Percentiles rank a stretch among this genome's conserved stretches.
phyloP scores from a whole-genome alignment of 2,329 filamentous ascomycete species.

The Stromatinia cepivora region DNA sequence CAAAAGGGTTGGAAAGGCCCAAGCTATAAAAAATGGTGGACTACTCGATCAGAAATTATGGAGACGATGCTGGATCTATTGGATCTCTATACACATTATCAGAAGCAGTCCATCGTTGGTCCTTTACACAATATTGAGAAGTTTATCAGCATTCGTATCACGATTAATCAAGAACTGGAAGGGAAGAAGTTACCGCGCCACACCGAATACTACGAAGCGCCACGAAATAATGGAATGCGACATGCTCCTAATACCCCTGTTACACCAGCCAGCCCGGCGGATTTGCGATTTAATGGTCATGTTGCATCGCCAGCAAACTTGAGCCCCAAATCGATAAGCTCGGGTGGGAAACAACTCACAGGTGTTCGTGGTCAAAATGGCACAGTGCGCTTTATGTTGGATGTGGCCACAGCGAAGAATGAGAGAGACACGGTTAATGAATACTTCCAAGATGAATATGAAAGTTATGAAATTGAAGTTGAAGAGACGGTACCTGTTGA shows the following conservation, averaged over 20 bases:
- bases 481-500: conserved; percentile 54
- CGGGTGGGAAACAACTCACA: conserved; percentile 32
- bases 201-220: conserved; percentile 55
- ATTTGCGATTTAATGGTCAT: conserved; percentile 38
- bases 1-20: conserved; percentile 52
- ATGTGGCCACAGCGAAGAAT: conserved; percentile 69
- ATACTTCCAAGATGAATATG: conserved; percentile 72
- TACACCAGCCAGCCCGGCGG: conserved; percentile 40
- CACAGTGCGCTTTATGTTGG: conserved; percentile 87
- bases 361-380: conserved; percentile 55
- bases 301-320: conserved; percentile 37
- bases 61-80: conserved; percentile 89
- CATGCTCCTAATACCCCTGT: conserved; percentile 42
- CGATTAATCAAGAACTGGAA: conserved; percentile 79
- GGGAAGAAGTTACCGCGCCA: conserved; percentile 62
- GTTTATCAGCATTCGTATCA: conserved; percentile 85
- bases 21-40: conserved; percentile 50
- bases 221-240: conserved; percentile 40
- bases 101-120: conserved; percentile 72
- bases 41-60: conserved; percentile 51
- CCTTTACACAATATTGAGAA: conserved; percentile 69
- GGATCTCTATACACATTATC: conserved; percentile 88
- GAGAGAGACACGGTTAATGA: conserved; percentile 68
- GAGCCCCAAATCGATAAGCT: conserved; percentile 39
- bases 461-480: conserved; percentile 75